Base-by-base conservation (phyloP, 257 asterid species). In the Pogostemon cablin region DNA sequence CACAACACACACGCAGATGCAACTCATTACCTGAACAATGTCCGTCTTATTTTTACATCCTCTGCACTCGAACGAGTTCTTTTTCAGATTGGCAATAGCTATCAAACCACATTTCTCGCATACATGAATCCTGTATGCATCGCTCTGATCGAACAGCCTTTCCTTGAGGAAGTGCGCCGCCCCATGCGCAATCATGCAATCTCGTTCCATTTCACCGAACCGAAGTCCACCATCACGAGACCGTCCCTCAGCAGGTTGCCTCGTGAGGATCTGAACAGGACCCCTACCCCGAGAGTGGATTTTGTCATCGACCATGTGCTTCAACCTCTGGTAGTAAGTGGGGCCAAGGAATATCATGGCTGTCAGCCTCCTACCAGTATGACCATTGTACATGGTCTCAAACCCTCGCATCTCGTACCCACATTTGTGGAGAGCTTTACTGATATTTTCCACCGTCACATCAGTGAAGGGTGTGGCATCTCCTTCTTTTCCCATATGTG, bases 241-340 rank as follows among this genome's bases (percentile, higher is more conserved):
- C 32, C 99, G 79, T 38, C 99, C 99, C 72, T 93, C 99, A 2
- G 96, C 99, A 39, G 99, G 99, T 50, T 93, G 97, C 84, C 97
- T 85, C 0, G 99, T 93, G 62, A 93, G 96, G 57, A 91, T 93
- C 77, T 93, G 97, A 20, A 91, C 96, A 0, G 99, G 99, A 10
- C 97, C 97, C 78, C 99, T 83, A n/a, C 99, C 99, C 58, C 97
- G 90, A 12, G 96, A 93, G 77, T 93, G 99, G 49, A 91, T 93
- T 73, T 91, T 93, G 81, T 93, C 99, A 37, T 91, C 97, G 39
- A 93, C 97, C 99, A 91, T 93, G 52, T 93, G 99, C 87, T 93
- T 93, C 81, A 93, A 83, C 80, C 97, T 82, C 88, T 93, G 99
- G 81, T 93, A 93, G 72, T 93, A 93, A 2, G 99, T 93, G 54